A percentile compares a stretch with the other conserved stretches of the same genome.
These are phyloP conservation scores for Tulasnella sp. DNA, from an alignment of 768 basidiomycete species.

Conservation along the genomic window DNA sequence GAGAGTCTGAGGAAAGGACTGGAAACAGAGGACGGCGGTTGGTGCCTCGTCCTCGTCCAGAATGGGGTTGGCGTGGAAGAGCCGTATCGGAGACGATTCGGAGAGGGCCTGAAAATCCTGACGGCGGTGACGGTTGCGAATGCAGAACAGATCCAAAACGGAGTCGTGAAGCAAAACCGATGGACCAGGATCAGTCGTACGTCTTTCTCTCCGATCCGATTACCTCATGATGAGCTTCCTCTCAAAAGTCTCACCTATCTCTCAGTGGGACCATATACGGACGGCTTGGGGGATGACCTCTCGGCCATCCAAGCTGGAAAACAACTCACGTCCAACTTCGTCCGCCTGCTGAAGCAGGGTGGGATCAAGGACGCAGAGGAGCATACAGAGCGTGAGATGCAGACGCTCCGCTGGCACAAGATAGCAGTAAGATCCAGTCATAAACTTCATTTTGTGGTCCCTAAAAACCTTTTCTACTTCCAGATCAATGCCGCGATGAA, in stretches of 20 bases:
- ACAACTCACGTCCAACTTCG: slow-evolving; percentile 15
- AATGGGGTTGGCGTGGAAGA: slow-evolving; percentile 27
- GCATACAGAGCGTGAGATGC: slow-evolving; percentile 22
- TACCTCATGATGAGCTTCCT: background rate
- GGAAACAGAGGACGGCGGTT: background rate
- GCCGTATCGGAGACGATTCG: slow-evolving; percentile 23
- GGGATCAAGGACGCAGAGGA: slow-evolving; percentile 24
- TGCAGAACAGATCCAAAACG: slow-evolving; percentile 24
- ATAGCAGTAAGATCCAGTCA: slow-evolving; percentile 20
- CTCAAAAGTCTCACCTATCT: background rate
- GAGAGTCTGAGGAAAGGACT: background rate
- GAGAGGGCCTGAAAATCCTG: slow-evolving; percentile 19
- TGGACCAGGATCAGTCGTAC: slow-evolving; percentile 24
- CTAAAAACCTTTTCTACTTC: background rate
- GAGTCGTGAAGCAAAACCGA: slow-evolving; percentile 24
- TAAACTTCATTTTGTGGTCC: background rate
- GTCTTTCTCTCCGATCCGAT: background rate
- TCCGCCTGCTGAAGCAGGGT: slow-evolving; percentile 21
- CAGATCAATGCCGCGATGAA: slow-evolving; percentile 25
- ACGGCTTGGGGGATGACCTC: slow-evolving; percentile 9
- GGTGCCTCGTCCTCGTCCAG: slow-evolving; percentile 24
- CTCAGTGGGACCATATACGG: slow-evolving; percentile 23
- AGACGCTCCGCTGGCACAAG: slow-evolving; percentile 27
- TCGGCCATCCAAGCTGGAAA: slow-evolving; percentile 5
- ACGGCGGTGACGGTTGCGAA: slow-evolving; percentile 25